Evolutionary conservation across 2,329 filamentous ascomycete genomes (phyloP).

Genomic region (Apiospora arundinis): DNA sequence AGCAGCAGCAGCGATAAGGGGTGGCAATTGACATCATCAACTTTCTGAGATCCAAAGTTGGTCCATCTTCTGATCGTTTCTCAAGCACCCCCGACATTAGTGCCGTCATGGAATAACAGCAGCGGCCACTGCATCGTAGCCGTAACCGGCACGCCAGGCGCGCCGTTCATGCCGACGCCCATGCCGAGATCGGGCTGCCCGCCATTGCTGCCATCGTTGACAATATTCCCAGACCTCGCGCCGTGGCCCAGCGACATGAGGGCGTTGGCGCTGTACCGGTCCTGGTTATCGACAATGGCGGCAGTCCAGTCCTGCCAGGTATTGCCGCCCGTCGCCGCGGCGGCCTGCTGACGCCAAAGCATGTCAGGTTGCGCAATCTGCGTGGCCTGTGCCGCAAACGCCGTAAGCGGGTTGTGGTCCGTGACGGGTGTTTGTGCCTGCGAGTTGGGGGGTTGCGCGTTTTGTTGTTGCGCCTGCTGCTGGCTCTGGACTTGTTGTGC

Average conservation of each 20-base stretch:
- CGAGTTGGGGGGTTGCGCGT: conserved; percentile 27
- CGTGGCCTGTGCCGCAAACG: conserved; percentile 38
- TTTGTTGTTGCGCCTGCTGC: conserved; percentile 30
- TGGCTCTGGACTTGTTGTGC: conserved; percentile 35
- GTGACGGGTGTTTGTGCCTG: conserved; percentile 30
- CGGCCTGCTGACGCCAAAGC: conserved; percentile 38
- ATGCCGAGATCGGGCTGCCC: conserved; percentile 27
- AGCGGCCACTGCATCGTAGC: conserved; percentile 41
- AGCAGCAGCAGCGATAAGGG: not conserved
- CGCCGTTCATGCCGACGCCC: conserved; percentile 30
- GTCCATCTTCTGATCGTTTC: not conserved
- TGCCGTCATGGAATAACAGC: conserved; percentile 39
- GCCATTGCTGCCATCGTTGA: conserved; percentile 31
- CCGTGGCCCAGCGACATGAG: conserved; percentile 52
- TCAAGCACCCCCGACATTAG: conserved; percentile 30
- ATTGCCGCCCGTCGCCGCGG: conserved; percentile 45
- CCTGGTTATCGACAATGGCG: conserved; percentile 56
- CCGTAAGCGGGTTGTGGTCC: conserved; percentile 36
- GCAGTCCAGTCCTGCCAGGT: conserved; percentile 63
- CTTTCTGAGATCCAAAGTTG: not conserved
- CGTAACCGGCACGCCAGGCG: conserved; percentile 24
- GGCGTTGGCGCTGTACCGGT: conserved; percentile 56
- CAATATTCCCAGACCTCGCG: conserved; percentile 26
- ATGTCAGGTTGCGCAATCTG: conserved; percentile 38
- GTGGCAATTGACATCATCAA: not conserved